Base-by-base conservation (phyloP, 257 asterid species). In the Capsicum pubescens region DNA sequence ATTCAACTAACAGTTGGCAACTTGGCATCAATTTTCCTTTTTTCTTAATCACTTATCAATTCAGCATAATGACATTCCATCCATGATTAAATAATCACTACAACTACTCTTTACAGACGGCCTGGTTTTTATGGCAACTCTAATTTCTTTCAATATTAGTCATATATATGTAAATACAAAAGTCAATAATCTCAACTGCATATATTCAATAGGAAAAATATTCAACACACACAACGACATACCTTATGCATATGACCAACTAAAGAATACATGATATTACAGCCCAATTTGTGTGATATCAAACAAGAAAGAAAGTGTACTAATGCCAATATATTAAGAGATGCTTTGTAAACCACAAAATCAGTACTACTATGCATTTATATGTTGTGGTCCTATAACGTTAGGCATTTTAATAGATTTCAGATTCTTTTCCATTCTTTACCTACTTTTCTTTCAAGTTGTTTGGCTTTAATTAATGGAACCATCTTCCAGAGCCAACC, bases 401-500 rank as follows among this genome's bases (percentile, higher is more conserved):
- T 76, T 16, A 8, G 46, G 48, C 26, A 26, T 14, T 76, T 52
- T 26, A 52, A 12, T 52, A 26, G 46, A 77, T 77, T 77, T 77
- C 66, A 77, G 82, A 54, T 77, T 77, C 10, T 32, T 56, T 6
- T 46, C 35, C 72, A 66, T 66, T 66, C 82, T 77, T 4, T 54
- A 77, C 82, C 66, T 54, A 77, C 82, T 26, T n/a, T 72, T 54
- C 15, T 77, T 52, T 77, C 82, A 77, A 77, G 82, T 54, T 54
- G 9, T 77, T 32, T 15, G 6, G 50, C 82, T 26, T 3, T 4
- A 54, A 21, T 15, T 77, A 77, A 77, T 77, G 2, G 82, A 54
- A 14, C 11, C 48, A 54, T 77, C 82, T 14, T 17, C 32, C 56
- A 39, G 55, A 42, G 7, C 78, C 78, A 69, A 54, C 50, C 50